Conservation (phyloP, 106 monocot genomes). For the Hemerocallis citrina region DNA sequence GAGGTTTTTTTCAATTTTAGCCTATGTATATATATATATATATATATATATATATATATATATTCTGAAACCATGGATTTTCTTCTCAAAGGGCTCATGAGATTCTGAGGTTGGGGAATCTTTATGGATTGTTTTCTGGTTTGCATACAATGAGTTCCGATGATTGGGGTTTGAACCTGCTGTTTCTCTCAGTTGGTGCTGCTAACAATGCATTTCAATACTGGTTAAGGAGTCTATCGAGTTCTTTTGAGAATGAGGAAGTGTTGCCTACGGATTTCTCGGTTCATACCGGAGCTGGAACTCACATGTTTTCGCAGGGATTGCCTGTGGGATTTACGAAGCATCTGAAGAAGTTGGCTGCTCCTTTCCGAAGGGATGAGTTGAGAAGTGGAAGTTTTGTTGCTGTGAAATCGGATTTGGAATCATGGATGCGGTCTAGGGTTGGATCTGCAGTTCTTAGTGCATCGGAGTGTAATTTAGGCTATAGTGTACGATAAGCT, state of each 20-base stretch:
- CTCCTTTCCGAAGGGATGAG: conserved; percentile 50
- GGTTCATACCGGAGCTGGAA: conserved; percentile 60
- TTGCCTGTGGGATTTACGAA: conserved; percentile 35
- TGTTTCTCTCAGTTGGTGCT: conserved; percentile 75
- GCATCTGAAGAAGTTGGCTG: conserved; percentile 36
- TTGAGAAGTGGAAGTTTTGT: conserved; percentile 58
- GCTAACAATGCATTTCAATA: conserved; percentile 74
- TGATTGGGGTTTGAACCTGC: conserved; percentile 76
- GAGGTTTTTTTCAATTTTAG: too few species aligned
- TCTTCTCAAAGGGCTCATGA: conserved; percentile 44
- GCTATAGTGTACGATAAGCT: too few species aligned
- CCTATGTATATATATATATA: too few species aligned
- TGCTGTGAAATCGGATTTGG: conserved; percentile 43
- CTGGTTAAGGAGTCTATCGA: conserved; percentile 49
- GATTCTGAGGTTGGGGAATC: conserved; percentile 48
- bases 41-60: too few species aligned
- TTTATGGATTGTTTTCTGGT: conserved; percentile 60
- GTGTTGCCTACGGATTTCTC: conserved; percentile 46
- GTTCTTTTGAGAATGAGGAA: conserved; percentile 22
- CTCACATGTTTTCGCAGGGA: conserved; percentile 69
- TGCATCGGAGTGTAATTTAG: neutral
- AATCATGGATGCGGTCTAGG: conserved; percentile 48
- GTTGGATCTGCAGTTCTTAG: conserved; percentile 10
- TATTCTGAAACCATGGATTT: conserved; percentile 48
- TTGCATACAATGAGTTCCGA: conserved; percentile 27